Evolutionary conservation across 2,329 filamentous ascomycete species (phyloP).

Genomic region (Pseudocercospora macadamiae): DNA sequence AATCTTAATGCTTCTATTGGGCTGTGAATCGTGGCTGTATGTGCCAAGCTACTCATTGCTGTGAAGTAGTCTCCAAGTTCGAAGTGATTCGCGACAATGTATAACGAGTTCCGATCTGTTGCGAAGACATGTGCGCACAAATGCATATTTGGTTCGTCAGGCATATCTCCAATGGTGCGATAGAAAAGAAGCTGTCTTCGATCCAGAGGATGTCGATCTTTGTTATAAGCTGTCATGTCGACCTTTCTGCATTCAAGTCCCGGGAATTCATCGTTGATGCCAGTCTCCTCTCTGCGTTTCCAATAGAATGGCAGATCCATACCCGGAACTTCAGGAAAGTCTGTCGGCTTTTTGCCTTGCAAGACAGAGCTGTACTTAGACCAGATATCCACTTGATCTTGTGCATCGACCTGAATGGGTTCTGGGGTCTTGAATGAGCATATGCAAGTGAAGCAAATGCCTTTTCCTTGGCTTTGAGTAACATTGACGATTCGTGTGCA

Average conservation of each 20-base stretch:
- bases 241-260: slow-evolving; percentile 56
- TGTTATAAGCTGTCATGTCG: slow-evolving; percentile 56
- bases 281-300: slow-evolving; percentile 38
- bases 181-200: slow-evolving; percentile 51
- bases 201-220: slow-evolving; percentile 40
- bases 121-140: slow-evolving; percentile 62
- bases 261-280: slow-evolving; percentile 45
- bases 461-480: slow-evolving; percentile 49
- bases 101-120: slow-evolving; percentile 59
- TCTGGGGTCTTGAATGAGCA: slow-evolving; percentile 57
- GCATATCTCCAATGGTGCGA: slow-evolving; percentile 44
- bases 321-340: slow-evolving; percentile 39
- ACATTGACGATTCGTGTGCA: slow-evolving; percentile 57
- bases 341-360: slow-evolving; percentile 36
- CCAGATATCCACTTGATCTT: slow-evolving; percentile 42
- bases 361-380: slow-evolving; percentile 41
- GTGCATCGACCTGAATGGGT: slow-evolving; percentile 36
- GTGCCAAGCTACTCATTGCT: slow-evolving; percentile 52
- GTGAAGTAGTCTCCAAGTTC: slow-evolving; percentile 44
- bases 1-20: slow-evolving; percentile 46
- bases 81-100: slow-evolving; percentile 56
- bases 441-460: slow-evolving; percentile 56
- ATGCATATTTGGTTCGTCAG: slow-evolving; percentile 55
- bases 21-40: slow-evolving; percentile 54
- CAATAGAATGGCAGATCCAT: slow-evolving; percentile 43